Conservation (phyloP, 768 basidiomycete genomes). For the Jaapia argillacea region DNA sequence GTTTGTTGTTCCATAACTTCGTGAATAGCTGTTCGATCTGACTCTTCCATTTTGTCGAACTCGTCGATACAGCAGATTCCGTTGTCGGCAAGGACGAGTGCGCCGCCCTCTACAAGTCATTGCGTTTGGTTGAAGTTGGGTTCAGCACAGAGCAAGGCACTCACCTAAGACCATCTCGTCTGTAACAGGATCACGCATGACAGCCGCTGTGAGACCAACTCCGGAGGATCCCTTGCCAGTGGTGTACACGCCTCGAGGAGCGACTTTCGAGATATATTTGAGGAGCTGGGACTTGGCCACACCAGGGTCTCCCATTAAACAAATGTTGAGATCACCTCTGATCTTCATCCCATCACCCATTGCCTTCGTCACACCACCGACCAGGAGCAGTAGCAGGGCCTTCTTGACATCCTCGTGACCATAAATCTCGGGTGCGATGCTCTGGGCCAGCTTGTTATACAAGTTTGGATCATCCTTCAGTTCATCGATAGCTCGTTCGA, state of each 20-base stretch:
- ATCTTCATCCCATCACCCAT: conserved; percentile 99
- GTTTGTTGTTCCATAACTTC: conserved; percentile 99
- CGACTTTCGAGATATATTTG: conserved; percentile 98
- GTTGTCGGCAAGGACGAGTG: conserved; percentile 97
- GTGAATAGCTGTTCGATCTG: conserved; percentile 95
- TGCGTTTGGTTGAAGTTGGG: conserved; percentile 1
- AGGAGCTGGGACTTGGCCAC: conserved; percentile 95
- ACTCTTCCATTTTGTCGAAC: conserved; percentile 99
- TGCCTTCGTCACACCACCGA: conserved; percentile 92
- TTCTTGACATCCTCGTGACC: conserved; percentile 98
- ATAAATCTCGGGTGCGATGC: conserved; percentile 98
- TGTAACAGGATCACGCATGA: conserved; percentile 98
- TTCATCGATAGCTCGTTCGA: conserved; percentile 55
- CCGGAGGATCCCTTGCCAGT: conserved; percentile 98
- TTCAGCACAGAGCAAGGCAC: conserved; percentile 18
- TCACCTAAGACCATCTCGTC: conserved; percentile 98
- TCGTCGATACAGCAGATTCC: conserved; percentile 99
- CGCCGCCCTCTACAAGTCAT: conserved; percentile 77
- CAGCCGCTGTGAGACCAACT: conserved; percentile 96
- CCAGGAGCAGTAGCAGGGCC: conserved; percentile 81
- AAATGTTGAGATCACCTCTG: conserved; percentile 94
- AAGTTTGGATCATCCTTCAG: conserved; percentile 69
- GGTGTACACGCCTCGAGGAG: conserved; percentile 95
- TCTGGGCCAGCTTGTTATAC: conserved; percentile 81
- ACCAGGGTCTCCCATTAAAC: conserved; percentile 99